These are phyloP conservation scores for Coniochaeta sp. DNA, from an alignment of 2,329 filamentous ascomycete genomes.

Conservation along the genomic window DNA sequence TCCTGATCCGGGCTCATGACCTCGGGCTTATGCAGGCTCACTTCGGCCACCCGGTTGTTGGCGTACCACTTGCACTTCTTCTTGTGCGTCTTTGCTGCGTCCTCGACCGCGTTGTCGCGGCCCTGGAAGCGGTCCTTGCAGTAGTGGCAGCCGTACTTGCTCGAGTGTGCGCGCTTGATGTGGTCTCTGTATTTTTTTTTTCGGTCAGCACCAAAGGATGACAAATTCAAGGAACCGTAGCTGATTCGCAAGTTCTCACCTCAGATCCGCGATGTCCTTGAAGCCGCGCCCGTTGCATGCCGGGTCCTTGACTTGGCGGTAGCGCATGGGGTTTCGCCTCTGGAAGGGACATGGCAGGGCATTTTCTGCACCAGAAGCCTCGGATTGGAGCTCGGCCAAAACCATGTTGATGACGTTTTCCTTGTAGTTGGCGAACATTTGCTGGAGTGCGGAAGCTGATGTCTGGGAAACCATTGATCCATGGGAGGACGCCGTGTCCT, in stretches of 20 bases:
- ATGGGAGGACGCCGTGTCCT: neutral
- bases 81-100: neutral
- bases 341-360: constrained; percentile 1
- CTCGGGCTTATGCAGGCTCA: neutral
- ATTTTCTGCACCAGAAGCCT: neutral
- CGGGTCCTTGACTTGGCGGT: neutral
- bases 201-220: neutral
- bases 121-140: constrained; percentile 1
- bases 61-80: neutral
- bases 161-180: constrained; percentile 1
- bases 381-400: neutral
- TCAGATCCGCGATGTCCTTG: constrained; percentile 1
- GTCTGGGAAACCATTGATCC: neutral
- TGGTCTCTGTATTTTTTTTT: neutral
- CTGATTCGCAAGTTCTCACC: neutral
- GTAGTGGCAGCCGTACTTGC: constrained; percentile 1
- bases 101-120: neutral
- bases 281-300: constrained; percentile 1
- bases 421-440: neutral
- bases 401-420: neutral
- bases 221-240: neutral
- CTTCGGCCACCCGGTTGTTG: neutral
- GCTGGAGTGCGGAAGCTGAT: neutral
- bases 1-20: constrained; percentile 1
- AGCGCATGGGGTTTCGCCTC: neutral